Conservation (phyloP, 73 alveolate genomes). For the Paramecium sexaurelia region DNA sequence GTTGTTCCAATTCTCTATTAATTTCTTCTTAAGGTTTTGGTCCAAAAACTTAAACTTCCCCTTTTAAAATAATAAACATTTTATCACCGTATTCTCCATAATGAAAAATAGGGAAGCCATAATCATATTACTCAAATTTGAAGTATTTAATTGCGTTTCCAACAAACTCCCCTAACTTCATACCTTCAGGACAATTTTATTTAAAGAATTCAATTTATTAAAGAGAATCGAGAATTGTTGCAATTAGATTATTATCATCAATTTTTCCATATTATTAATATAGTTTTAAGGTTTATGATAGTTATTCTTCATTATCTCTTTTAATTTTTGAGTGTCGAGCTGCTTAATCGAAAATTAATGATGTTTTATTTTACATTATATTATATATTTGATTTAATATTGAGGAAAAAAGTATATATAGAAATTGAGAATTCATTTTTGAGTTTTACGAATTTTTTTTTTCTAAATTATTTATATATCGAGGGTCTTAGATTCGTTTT, state of each 20-base stretch:
- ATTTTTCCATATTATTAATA: background rate
- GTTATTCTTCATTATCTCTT: background rate
- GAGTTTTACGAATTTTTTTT: background rate
- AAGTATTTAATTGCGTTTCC: background rate
- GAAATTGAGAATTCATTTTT: background rate
- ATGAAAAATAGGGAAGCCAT: background rate
- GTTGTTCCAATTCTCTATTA: background rate
- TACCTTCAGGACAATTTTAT: constrained; percentile 23
- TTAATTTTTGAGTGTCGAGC: background rate
- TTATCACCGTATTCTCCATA: constrained; percentile 55
- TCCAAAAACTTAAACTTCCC: constrained; percentile 36
- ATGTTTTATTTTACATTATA: background rate
- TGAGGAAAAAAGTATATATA: background rate
- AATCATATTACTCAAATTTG: background rate
- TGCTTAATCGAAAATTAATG: background rate
- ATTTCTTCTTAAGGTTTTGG: constrained; percentile 2
- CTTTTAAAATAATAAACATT: constrained; percentile 16
- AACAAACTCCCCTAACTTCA: background rate
- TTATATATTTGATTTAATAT: background rate
- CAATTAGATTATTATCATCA: background rate
- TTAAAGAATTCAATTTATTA: constrained; percentile 21
- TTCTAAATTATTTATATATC: constrained; percentile 64
- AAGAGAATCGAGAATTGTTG: constrained; percentile 15
- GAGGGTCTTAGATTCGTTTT: constrained; percentile 80
- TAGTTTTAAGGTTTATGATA: background rate